Conservation (phyloP, 139 green algal species). For the Yamagishiella unicocca region DNA sequence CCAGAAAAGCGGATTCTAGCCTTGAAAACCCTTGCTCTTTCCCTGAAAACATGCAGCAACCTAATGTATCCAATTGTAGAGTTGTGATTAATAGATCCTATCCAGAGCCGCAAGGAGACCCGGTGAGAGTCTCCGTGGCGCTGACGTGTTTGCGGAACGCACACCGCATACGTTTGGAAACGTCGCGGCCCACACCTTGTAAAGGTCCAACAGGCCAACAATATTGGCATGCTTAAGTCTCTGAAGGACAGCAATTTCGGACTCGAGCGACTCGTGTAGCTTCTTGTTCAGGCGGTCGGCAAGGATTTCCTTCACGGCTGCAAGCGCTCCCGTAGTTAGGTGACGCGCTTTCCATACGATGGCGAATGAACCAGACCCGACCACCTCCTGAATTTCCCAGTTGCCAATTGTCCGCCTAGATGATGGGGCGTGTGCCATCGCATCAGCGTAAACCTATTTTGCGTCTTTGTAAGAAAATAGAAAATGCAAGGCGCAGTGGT, state of each 20-base stretch:
- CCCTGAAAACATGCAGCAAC: background rate
- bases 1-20: too few species aligned
- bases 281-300: conserved; percentile 89
- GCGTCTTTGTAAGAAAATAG: too few species aligned
- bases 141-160: conserved; percentile 29
- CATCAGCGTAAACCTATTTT: background rate
- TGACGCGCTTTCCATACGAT: conserved; percentile 89
- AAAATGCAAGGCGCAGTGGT: too few species aligned
- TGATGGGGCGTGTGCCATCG: background rate
- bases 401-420: background rate
- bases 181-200: conserved; percentile 76
- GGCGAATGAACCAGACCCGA: conserved; percentile 93
- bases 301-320: conserved; percentile 95
- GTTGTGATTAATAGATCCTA: background rate
- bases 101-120: too few species aligned
- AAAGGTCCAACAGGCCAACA: conserved; percentile 89
- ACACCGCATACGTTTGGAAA: too few species aligned
- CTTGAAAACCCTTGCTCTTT: background rate
- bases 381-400: conserved; percentile 79
- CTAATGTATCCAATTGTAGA: background rate
- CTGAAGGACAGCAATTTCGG: conserved; percentile 90
- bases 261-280: conserved; percentile 89
- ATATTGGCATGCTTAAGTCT: conserved; percentile 90
- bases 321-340: conserved; percentile 64
- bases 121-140: background rate